Evolutionary conservation across 306 rosid genomes (phyloP).

Genomic region (Styphnolobium japonicum): DNA sequence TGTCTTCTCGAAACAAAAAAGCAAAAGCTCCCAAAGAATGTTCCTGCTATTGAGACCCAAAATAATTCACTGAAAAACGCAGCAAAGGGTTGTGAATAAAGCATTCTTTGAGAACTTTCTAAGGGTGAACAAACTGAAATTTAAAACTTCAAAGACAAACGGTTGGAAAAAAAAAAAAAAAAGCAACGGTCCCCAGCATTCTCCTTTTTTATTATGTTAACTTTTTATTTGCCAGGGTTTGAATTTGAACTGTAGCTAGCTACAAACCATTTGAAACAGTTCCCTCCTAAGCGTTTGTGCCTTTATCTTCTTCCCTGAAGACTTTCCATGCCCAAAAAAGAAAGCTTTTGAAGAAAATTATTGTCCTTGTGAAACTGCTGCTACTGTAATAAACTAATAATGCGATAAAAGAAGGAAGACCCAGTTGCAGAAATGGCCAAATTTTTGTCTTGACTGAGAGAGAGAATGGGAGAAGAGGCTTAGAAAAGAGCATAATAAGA

Average conservation of each 20-base stretch:
- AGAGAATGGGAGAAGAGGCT: neutral
- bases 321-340: conserved; percentile 27
- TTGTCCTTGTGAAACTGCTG: neutral
- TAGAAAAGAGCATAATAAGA: conserved; percentile 9
- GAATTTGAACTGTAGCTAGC: conserved; percentile 47
- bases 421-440: conserved; percentile 38
- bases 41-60: conserved; percentile 41
- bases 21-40: conserved; percentile 54
- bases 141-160: conserved; percentile 44
- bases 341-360: conserved; percentile 25
- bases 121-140: conserved; percentile 19
- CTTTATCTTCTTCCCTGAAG: conserved; percentile 24
- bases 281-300: conserved; percentile 55
- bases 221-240: conserved; percentile 46
- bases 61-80: conserved; percentile 38
- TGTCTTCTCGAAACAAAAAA: conserved; percentile 44
- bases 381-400: neutral
- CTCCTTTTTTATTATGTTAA: conserved; percentile 24
- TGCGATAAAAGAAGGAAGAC: neutral
- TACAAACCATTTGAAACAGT: conserved; percentile 46
- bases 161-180: conserved; percentile 17
- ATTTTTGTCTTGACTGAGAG: conserved; percentile 7
- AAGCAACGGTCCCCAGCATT: conserved; percentile 48
- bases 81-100: conserved; percentile 36
- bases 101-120: conserved; percentile 27